Base-by-base conservation (phyloP, 1,139 yeast genomes). In the Zygotorulaspora mrakii region DNA sequence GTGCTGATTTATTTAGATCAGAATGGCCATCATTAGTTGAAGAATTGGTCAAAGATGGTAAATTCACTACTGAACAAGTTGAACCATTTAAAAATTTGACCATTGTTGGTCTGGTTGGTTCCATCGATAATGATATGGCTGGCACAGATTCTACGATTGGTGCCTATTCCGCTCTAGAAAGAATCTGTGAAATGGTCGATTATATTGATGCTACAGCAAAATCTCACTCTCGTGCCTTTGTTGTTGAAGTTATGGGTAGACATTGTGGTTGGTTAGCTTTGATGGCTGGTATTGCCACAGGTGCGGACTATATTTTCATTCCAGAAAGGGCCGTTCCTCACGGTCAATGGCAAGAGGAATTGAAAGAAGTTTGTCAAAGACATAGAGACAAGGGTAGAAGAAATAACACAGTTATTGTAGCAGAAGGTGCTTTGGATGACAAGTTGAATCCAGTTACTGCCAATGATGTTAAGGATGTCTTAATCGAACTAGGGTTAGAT, bases 261-360 rank as follows among this genome's bases (percentile, higher is more conserved):
- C 91, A 83, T 57, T 83, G 94, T 69, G 94, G 94, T 50, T 83
- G 94, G 94, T 71, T 83, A 49, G 91, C 86, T 1, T 67, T 83
- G 50, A 82, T 82, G 85, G 83, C 91, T 2, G 91, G 91, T 53
- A 75, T 83, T 44, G 80, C 89, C 17, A 82, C 91, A 11, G 79
- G 84, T 58, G 91, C 94, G 1, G 94, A 83, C 61, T 82, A 76
- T 57, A 81, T 82, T 42, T 78, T 83, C 57, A 82, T 83, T 42
- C 94, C 94, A 8, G 94, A 83, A 66, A 77, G 82, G 62, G 89
- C 94, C 5, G 74, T 82, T 2, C 66, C 72, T 33, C 66, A 75
- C 46, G 67, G 70, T 32, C 73, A 76, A 53, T 78, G 89, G 89
- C 73, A 76, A 53, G 76, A 75, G 20, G 82, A 81, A 45, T 71